phyloP scores from a whole-genome alignment of 768 basidiomycete genomes.

The Gautieria morchelliformis region DNA sequence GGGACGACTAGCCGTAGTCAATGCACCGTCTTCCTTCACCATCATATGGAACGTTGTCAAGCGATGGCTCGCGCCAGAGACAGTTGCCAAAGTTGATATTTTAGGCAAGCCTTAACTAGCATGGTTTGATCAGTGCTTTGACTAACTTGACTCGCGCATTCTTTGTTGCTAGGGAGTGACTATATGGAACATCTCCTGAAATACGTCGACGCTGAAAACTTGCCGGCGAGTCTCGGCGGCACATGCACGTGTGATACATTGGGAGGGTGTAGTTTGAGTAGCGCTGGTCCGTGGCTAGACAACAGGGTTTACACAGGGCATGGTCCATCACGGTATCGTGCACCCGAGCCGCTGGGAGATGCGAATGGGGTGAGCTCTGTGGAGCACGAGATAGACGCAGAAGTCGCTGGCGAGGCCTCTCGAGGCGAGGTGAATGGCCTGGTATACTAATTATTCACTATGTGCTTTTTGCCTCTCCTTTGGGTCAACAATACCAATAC shows the following conservation, averaged over 20 bases:
- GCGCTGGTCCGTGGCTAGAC: conserved; percentile 65
- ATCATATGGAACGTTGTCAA: conserved; percentile 62
- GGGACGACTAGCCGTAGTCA: conserved; percentile 63
- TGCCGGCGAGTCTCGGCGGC: conserved; percentile 56
- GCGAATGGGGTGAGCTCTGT: neutral
- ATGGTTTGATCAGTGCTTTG: no score
- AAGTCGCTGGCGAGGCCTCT: neutral
- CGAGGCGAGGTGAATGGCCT: no score
- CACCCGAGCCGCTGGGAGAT: neutral
- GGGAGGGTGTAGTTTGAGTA: conserved; percentile 53
- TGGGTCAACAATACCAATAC: no score
- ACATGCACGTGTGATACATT: conserved; percentile 47
- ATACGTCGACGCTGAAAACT: conserved; percentile 51
- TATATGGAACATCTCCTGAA: conserved; percentile 48
- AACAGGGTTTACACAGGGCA: conserved; percentile 20
- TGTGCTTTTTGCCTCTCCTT: no score
- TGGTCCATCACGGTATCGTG: neutral
- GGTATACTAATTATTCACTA: no score
- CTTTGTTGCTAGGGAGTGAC: conserved; percentile 32
- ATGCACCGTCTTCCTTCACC: conserved; percentile 65
- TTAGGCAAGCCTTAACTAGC: conserved; percentile 17
- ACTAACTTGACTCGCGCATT: neutral
- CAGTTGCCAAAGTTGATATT: conserved; percentile 56
- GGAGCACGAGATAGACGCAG: neutral
- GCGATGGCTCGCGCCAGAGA: conserved; percentile 68